phyloP scores from a whole-genome alignment of 371 early-diverging fungal genomes.

The Mortierella sp. region DNA sequence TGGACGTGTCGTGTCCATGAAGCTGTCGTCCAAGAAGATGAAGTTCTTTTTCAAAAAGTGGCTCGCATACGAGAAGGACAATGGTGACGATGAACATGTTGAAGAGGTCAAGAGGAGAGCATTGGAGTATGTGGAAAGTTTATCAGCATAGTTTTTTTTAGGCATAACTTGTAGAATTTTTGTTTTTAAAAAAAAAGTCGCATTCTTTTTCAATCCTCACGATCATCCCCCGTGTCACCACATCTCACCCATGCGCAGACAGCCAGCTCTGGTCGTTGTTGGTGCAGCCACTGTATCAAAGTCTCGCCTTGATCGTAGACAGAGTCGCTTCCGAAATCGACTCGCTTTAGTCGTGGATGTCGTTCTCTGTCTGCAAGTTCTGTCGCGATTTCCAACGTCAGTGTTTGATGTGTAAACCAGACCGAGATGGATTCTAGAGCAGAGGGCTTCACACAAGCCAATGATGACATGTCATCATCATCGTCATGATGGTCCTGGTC shows the following conservation, averaged over 20 bases:
- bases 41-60: constrained; percentile 98
- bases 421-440: constrained; percentile 36
- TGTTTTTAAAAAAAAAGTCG: too few relatives aligned
- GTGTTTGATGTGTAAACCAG: constrained; percentile 43
- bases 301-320: constrained; percentile 29
- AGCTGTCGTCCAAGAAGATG: constrained; percentile 96
- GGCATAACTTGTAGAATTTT: background rate
- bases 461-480: background rate
- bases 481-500: constrained; percentile 8
- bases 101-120: constrained; percentile 91
- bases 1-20: constrained; percentile 85
- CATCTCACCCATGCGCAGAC: constrained; percentile 23
- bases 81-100: constrained; percentile 80
- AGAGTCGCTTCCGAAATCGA: constrained; percentile 51
- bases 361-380: constrained; percentile 27
- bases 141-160: constrained; percentile 34
- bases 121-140: constrained; percentile 83
- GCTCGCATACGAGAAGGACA: constrained; percentile 91
- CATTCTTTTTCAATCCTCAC: constrained; percentile 23
- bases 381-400: constrained; percentile 19
- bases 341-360: constrained; percentile 26
- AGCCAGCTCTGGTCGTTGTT: constrained; percentile 24
- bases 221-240: constrained; percentile 32
- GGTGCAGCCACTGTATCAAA: constrained; percentile 6
- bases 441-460: constrained; percentile 1